These are phyloP conservation scores for Acanthamoeba royreba DNA, from an alignment of 208 protist species.

Conservation along the genomic window DNA sequence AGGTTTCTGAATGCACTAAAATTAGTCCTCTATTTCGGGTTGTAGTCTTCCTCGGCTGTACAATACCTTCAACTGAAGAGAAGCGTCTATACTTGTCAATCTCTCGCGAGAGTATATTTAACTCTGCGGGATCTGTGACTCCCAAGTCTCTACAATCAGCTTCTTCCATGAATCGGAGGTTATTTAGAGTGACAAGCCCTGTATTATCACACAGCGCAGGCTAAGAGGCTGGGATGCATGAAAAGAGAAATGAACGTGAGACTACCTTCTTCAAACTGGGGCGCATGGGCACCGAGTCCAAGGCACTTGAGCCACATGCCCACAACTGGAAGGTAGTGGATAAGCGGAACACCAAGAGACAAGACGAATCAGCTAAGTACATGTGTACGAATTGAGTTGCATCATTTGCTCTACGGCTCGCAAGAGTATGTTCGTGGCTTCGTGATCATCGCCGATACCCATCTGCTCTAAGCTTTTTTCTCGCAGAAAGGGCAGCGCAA, in stretches of 20 bases:
- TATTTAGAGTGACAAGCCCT: background rate
- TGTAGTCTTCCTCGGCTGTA: too few relatives aligned
- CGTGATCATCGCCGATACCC: background rate
- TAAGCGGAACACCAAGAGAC: background rate
- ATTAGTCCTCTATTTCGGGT: too few relatives aligned
- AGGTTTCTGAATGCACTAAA: background rate
- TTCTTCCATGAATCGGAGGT: background rate
- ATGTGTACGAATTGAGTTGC: background rate
- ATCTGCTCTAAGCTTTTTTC: background rate
- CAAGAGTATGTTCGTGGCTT: background rate
- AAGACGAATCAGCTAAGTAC: background rate
- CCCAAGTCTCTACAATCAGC: background rate
- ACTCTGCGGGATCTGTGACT: background rate
- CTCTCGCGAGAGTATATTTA: background rate
- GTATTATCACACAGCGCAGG: background rate
- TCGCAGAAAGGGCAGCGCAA: constrained; percentile 16
- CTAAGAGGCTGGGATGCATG: background rate
- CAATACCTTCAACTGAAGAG: constrained; percentile 40
- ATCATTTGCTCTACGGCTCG: background rate
- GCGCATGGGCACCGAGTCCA: background rate
- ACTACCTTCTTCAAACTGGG: background rate
- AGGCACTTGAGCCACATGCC: background rate
- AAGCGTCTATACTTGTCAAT: background rate
- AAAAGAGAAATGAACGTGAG: background rate
- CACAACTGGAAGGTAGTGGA: background rate